Evolutionary conservation across 192 early-diverging fungal genomes (phyloP).

Genomic region (Radiomyces spectabilis): DNA sequence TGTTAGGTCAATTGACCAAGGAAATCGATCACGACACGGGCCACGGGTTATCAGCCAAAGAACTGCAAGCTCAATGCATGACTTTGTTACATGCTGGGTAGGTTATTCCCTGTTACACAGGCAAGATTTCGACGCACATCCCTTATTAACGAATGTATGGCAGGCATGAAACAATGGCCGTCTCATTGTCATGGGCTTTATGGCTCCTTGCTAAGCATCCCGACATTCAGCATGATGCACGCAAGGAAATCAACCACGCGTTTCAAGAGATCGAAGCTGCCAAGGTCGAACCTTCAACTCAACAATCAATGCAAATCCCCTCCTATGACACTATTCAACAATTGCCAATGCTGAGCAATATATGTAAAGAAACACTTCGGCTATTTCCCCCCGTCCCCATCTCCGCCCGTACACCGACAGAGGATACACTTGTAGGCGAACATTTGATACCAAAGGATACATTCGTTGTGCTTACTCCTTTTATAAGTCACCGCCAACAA

Average conservation of each 20-base stretch:
- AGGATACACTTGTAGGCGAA: constrained; percentile 30
- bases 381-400: constrained; percentile 46
- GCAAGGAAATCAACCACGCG: constrained; percentile 37
- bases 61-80: constrained; percentile 47
- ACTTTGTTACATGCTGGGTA: constrained; percentile 52
- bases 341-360: constrained; percentile 40
- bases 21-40: constrained; percentile 32
- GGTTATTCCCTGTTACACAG: background rate
- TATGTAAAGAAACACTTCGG: constrained; percentile 43
- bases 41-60: constrained; percentile 28
- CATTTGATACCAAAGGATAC: constrained; percentile 43
- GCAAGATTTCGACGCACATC: too few relatives aligned
- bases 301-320: constrained; percentile 15
- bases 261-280: constrained; percentile 16
- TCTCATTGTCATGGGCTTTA: constrained; percentile 40
- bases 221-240: constrained; percentile 30
- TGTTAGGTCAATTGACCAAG: constrained; percentile 35
- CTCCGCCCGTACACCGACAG: constrained; percentile 27
- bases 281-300: constrained; percentile 2
- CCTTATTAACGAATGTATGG: too few relatives aligned
- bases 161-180: constrained; percentile 47
- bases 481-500: constrained; percentile 29
- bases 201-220: constrained; percentile 38
- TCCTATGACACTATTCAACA: constrained; percentile 39
- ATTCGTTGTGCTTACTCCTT: constrained; percentile 29